Evolutionary conservation across 208 protist species (phyloP), one percentile per base, ranked within the genome.

Genomic region (Herpetomonas tarakana): DNA sequence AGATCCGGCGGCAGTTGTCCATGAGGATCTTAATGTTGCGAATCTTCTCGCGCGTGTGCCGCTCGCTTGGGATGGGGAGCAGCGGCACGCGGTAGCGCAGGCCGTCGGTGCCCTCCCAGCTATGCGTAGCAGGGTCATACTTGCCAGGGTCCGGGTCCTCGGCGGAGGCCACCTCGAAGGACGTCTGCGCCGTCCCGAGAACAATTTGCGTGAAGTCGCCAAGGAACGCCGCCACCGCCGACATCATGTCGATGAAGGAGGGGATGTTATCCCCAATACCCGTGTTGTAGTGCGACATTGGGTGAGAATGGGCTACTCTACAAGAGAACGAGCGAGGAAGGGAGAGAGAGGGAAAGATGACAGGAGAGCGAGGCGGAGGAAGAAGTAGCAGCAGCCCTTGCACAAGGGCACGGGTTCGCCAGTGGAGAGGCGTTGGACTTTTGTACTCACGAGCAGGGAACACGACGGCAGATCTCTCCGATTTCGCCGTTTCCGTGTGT

Each of bases 11-110:
- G 64, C 87, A 92, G 68, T 94, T 96, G 68, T 96, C 84, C 83
- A 96, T 91, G 7, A 96, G 66, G 26, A 96, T 75, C 59, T 92
- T 88, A 24, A 94, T 84, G 58, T 94, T 94, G n/a, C 84, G 82
- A 14, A 73, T 62, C 55, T 90, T 91, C 41, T 91, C 83, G 30
- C 85, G 82, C 1, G 84, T 79, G 61, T 92, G 86, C 11, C 86
- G 73, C 58, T 94, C 91, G 60, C 90, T 93, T 3, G 90, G 90
- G 18, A 92, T 87, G 44, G 83, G 62, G 45, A 72, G 83, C 24
- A 96, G 76, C 3, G 85, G 79, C 7, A 96, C 85, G 26, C 86
- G 86, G 68, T 96, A 96, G 11, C 65, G 65, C 41, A 96, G 61
- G 2, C 90, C 90, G 0, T 80, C 86, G 0, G 75, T 68, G 2